Evolutionary conservation across 2,329 filamentous ascomycete genomes (phyloP), one percentile per base, ranked within the genome.

Genomic region (Lecanoromycetidae sp.): DNA sequence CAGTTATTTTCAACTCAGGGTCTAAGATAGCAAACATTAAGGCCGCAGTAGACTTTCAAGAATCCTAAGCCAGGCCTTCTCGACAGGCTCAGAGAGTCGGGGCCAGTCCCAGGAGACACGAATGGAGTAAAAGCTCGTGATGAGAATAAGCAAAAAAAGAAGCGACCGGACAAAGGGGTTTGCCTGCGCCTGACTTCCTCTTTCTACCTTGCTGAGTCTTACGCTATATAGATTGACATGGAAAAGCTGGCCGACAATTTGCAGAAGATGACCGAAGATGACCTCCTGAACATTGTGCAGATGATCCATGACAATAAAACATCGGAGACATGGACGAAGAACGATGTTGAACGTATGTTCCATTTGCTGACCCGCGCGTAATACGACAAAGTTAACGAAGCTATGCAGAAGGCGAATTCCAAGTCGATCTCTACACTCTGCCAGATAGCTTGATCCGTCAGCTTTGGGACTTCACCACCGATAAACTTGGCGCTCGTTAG

Each of bases 221-320:
- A 48, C 19, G 15, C 8, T 22, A 2, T 48, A 30, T 52, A 77
- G 66, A 71, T 84, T 56, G 91, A 98, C 65, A 91, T 94, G 72
- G 91, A 98, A 71, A 96, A 94, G 73, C 78, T 98, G 58, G 91
- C 90, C 26, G 88, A 96, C 50, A 87, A 83, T 0, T 71, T 98
- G 49, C 80, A 90, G 63, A 87, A 86, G 70, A 78, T 98, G 22
- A 77, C 78, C 54, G 91, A 98, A 70, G 91, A 98, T 56, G 90
- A 96, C 60, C 71, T 98, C 34, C 72, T 98, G 52, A 85, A 91
- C 57, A 87, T 96, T 20, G 93, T 98, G 52, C 90, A 96, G 69
- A 82, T 98, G 77, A 90, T 98, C 53, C 91, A 96, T 65, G 91
- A 98, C 68, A 86, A 95, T 69, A 96, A 96, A 73, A 81, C 79